These are phyloP conservation scores for Carex littledalei DNA, from an alignment of 176 grass and related monocot genomes.

Conservation along the genomic window DNA sequence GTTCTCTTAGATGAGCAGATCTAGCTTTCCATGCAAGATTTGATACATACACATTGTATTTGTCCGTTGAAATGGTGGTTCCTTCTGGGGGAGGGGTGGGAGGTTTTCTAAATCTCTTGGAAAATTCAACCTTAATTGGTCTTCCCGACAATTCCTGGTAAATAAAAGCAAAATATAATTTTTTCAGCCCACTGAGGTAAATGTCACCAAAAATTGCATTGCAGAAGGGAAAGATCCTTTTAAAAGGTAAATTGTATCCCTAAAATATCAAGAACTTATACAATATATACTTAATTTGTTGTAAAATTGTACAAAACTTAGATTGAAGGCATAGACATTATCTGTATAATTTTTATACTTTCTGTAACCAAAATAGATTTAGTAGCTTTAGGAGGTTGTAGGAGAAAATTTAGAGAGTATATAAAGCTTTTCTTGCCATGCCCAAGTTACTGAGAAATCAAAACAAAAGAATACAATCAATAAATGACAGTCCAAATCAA, in stretches of 20 bases:
- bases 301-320: background rate
- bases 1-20: constrained; percentile 51
- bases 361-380: background rate
- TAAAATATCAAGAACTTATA: background rate
- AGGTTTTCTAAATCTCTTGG: constrained; percentile 75
- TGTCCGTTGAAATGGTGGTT: constrained; percentile 20
- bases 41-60: constrained; percentile 72
- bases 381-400: background rate
- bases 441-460: background rate
- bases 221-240: background rate
- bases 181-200: background rate
- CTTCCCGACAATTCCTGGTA: constrained; percentile 63
- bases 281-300: background rate
- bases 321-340: background rate
- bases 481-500: background rate
- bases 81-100: constrained; percentile 36
- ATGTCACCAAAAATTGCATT: background rate
- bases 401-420: background rate
- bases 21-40: constrained; percentile 96
- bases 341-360: background rate
- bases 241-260: background rate
- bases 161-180: constrained; percentile 12
- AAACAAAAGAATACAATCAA: background rate
- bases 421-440: background rate
- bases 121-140: constrained; percentile 70